These are phyloP conservation scores for Solanum hybrid DNA, from an alignment of 305 asterid genomes.

Conservation along the genomic window DNA sequence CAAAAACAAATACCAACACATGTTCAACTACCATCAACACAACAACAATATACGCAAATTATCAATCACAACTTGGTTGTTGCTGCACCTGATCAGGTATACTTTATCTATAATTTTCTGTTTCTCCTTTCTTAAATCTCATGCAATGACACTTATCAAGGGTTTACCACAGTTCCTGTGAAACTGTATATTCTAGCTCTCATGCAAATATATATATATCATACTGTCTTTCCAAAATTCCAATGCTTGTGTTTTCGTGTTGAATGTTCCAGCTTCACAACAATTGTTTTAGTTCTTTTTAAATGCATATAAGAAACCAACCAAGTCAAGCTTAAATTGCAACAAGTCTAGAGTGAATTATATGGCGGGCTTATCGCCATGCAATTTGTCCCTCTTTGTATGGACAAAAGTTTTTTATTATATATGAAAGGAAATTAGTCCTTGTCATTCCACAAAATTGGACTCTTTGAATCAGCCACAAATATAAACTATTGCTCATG, in stretches of 20 bases:
- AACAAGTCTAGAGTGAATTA: not conserved
- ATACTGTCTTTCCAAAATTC: not conserved
- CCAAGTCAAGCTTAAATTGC: not conserved
- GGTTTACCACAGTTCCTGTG: not conserved
- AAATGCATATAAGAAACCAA: not conserved
- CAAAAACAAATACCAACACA: constrained; percentile 14
- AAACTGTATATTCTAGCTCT: not conserved
- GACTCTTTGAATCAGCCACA: not conserved
- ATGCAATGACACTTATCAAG: not conserved
- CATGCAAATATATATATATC: not conserved
- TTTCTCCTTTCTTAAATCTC: not conserved
- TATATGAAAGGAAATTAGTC: not conserved
- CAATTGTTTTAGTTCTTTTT: not conserved
- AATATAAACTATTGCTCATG: not conserved
- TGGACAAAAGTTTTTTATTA: not conserved
- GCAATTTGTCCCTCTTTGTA: not conserved
- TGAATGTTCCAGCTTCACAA: not conserved
- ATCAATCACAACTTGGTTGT: constrained; percentile 38
- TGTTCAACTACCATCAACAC: constrained; percentile 11
- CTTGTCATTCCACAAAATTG: not conserved
- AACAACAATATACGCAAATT: constrained; percentile 20
- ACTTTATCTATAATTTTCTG: not conserved
- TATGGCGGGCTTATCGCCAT: not conserved
- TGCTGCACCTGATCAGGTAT: constrained; percentile 54
- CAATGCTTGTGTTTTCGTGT: not conserved